Base-by-base conservation (phyloP, 495 filamentous ascomycete species). In the Penicillium cosmopolitanum region DNA sequence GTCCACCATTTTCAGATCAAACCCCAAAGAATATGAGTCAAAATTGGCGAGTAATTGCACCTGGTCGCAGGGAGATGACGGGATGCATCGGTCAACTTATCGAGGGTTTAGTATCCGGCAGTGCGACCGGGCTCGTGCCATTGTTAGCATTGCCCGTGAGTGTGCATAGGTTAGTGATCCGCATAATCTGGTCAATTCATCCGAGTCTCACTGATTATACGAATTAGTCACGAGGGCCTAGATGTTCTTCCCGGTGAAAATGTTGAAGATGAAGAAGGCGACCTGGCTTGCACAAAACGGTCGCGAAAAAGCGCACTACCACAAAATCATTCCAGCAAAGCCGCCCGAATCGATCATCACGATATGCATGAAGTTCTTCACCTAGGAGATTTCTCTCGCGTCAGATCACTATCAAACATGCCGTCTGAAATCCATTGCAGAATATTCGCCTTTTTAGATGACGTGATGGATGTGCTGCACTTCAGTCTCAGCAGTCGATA, bases 11-110 rank as follows among this genome's bases (percentile, higher is more conserved):
- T 38, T 12, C 4, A 1, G 6, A 5, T 12, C 36, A 38, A 38
- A 38, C 5, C 3, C 9, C 12, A 50, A 4, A 16, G 11, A 4
- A 16, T n/a, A 63, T 59, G 61, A 12, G 34, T 19, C 60, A 59
- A n/a, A 19, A 48, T 34, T 66, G 63, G 63, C 55, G 56, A 16
- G 50, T 63, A 15, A 59, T 66, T 54, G 59, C 60, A 4, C 63
- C 56, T 8, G 56, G 25, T 18, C 59, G 63, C 56, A 59, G 58
- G 40, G 60, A 62, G 28, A 51, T 40, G 10, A 62, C 60, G 3
- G 63, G 52, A 4, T 35, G 35, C 42, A 16, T 66, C 4, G 59
- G 56, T 28, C 34, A 58, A 11, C 35, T 62, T 1, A 16, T 50
- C 21, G 52, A 66, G 12, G 59, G 46, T 4, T 23, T 66, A 19